Evolutionary conservation across 805 yeast species (phyloP).

Genomic region (Schizosaccharomyces lindneri): DNA sequence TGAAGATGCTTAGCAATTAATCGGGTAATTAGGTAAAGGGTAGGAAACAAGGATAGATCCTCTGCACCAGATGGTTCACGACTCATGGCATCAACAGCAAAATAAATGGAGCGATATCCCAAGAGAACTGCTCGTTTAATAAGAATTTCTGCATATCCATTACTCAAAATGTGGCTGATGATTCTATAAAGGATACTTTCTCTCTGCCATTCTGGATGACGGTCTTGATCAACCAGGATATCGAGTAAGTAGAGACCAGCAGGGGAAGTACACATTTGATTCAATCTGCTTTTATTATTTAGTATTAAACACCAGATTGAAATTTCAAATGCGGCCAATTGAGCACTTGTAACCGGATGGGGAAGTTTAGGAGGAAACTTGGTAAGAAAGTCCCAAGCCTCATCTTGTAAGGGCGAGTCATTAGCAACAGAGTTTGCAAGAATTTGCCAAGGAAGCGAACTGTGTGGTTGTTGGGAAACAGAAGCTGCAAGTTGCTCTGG

Average conservation of each 20-base stretch:
- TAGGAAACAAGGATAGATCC: too few relatives aligned
- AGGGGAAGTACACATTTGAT: background rate
- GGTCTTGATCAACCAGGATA: background rate
- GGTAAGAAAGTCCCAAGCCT: background rate
- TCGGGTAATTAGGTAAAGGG: too few relatives aligned
- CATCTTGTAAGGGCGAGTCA: background rate
- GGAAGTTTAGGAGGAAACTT: background rate
- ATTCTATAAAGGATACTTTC: background rate
- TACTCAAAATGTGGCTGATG: background rate
- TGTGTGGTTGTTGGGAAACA: conserved; percentile 20
- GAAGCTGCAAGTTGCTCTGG: background rate
- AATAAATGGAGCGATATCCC: background rate
- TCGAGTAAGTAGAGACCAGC: background rate
- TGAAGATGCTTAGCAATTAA: too few relatives aligned
- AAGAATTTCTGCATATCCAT: background rate
- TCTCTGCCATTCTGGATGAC: background rate
- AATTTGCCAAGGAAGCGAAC: conserved; percentile 3
- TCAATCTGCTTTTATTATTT: background rate
- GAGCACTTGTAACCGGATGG: background rate
- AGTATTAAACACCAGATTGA: background rate
- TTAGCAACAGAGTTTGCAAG: background rate
- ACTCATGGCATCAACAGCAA: background rate
- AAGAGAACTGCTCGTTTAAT: background rate
- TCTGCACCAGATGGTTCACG: background rate
- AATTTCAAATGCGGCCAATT: background rate